These are phyloP conservation scores for Pseudogymnoascus sp. DNA, from an alignment of 2,329 filamentous ascomycete species.

Conservation along the genomic window DNA sequence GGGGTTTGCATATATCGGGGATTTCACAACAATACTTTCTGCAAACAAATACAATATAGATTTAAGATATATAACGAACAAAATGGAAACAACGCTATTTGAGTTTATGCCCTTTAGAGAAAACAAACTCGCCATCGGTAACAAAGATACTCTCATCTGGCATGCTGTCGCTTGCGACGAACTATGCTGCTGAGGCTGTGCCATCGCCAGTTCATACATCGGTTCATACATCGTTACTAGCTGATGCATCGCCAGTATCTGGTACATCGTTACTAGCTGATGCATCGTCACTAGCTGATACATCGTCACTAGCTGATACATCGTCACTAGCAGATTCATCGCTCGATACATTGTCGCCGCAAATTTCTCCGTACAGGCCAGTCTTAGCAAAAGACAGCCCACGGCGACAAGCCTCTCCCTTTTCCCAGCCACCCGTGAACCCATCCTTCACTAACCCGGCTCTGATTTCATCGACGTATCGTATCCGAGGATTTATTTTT, in stretches of 20 bases:
- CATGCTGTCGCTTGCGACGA: not conserved
- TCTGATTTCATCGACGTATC: not conserved
- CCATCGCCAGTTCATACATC: not conserved
- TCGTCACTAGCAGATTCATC: not conserved
- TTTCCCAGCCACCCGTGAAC: not conserved
- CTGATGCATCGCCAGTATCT: not conserved
- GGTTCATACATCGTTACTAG: not conserved
- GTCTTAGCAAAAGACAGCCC: not conserved
- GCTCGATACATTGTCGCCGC: not conserved
- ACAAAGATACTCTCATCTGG: not conserved
- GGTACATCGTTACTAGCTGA: not conserved
- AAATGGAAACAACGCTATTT: not conserved
- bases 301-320: not conserved
- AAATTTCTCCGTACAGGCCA: not conserved
- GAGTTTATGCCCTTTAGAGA: not conserved
- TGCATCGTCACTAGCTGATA: not conserved
- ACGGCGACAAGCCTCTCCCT: not conserved
- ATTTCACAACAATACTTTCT: not conserved
- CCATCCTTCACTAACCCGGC: not conserved
- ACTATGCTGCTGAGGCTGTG: not conserved
- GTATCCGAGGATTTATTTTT: not conserved
- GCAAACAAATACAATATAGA: not conserved
- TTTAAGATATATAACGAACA: not conserved
- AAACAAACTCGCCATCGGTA: not conserved
- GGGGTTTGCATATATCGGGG: not conserved